phyloP scores from a whole-genome alignment of 2,329 filamentous ascomycete species.

The Penicillium crustosum region DNA sequence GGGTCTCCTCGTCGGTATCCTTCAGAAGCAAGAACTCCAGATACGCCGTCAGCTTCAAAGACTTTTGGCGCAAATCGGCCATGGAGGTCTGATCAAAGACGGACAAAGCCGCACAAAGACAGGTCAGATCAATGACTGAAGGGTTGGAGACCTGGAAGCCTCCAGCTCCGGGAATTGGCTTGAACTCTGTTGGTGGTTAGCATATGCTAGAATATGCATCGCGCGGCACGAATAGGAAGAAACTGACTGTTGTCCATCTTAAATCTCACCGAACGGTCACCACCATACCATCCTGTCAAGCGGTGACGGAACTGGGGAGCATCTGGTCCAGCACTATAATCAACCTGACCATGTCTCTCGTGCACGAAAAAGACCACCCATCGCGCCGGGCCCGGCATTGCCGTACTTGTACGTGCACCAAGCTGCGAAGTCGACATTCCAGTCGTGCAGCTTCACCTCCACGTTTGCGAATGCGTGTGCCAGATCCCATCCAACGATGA shows the following conservation, averaged over 20 bases:
- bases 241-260: conserved; percentile 68
- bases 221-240: not conserved
- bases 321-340: conserved; percentile 43
- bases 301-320: conserved; percentile 60
- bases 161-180: conserved; percentile 72
- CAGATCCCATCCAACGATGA: conserved; percentile 80
- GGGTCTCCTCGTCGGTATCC: conserved; percentile 34
- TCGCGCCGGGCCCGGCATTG: conserved; percentile 77
- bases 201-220: not conserved
- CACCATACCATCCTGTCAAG: conserved; percentile 81
- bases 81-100: conserved; percentile 73
- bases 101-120: conserved; percentile 67
- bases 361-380: conserved; percentile 81
- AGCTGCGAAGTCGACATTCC: conserved; percentile 84
- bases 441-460: conserved; percentile 73
- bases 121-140: conserved; percentile 71
- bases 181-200: conserved; percentile 53
- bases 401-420: conserved; percentile 97
- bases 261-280: conserved; percentile 71
- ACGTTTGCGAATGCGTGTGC: conserved; percentile 84
- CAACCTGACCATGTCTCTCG: conserved; percentile 60
- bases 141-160: conserved; percentile 83
- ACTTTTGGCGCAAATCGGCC: conserved; percentile 65
- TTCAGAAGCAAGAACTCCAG: conserved; percentile 64
- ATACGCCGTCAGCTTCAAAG: conserved; percentile 70